Percentiles rank a stretch among this genome's conserved stretches.
Conservation (phyloP, 192 early-diverging fungal genomes). For the Podochytrium sp. region DNA sequence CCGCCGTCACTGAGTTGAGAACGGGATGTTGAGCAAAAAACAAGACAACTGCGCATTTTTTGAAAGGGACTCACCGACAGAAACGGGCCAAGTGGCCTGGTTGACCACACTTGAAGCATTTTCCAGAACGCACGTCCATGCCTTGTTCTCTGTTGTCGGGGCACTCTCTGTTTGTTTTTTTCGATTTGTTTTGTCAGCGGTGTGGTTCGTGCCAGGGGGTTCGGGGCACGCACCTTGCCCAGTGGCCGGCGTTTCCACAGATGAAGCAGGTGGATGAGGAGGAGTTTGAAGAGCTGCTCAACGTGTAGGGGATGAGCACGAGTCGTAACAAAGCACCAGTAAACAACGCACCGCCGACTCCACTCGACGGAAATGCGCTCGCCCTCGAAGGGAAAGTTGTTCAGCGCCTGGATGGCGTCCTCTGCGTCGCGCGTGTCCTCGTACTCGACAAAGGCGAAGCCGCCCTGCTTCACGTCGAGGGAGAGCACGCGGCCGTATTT, state of each 20-base stretch:
- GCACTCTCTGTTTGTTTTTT: slow-evolving; percentile 50
- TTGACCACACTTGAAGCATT: slow-evolving; percentile 61
- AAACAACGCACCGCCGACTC: slow-evolving; percentile 17
- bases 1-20: neutral
- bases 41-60: neutral
- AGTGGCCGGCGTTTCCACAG: slow-evolving; percentile 53
- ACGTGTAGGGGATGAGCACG: neutral
- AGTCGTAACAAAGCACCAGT: neutral
- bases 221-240: slow-evolving; percentile 44
- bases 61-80: slow-evolving; percentile 46
- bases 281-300: neutral
- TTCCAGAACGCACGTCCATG: slow-evolving; percentile 54
- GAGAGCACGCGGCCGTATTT: slow-evolving; percentile 24
- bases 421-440: slow-evolving; percentile 49
- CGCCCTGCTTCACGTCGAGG: slow-evolving; percentile 56
- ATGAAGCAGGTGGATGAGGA: slow-evolving; percentile 48
- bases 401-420: slow-evolving; percentile 50
- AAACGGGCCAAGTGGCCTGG: slow-evolving; percentile 56
- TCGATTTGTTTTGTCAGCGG: no score
- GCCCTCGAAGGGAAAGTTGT: slow-evolving; percentile 50
- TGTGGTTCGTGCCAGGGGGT: no score
- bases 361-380: slow-evolving; percentile 53
- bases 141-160: slow-evolving; percentile 54
- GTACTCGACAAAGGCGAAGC: slow-evolving; percentile 60
- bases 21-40: neutral